Evolutionary conservation across 2,329 filamentous ascomycete species (phyloP), one percentile per base, ranked within the genome.

Genomic region (Nemania serpens): DNA sequence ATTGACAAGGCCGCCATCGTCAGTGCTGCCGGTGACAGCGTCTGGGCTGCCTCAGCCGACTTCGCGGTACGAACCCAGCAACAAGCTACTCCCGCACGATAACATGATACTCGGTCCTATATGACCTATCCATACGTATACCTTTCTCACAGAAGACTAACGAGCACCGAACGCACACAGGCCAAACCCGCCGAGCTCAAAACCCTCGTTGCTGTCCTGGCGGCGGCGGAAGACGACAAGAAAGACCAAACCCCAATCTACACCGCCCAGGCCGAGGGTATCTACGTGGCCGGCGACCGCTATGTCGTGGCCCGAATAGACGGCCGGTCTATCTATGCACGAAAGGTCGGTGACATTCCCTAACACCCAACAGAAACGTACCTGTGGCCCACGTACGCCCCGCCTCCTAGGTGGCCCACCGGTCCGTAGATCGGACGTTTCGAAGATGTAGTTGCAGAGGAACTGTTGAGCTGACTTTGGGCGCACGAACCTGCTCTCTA

Each of bases 1-100:
- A 79, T 96, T 74, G 89, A 95, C 81, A 89, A 92, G 81, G 93
- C 85, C 71, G 90, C 91, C 74, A 93, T 97, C 76, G 87, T 95
- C 82, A 93, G 90, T 78, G 80, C 79, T 67, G 90, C 90, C 69
- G 91, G 92, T 71, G 90, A 91, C 78, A 92, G 88, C 75, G 83
- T 86, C 70, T 96, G 92, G 91, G 92, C 92, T 63, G 75, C 82
- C 43, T 88, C 87, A 29, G 20, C 84, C 55, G 85, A 82, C 69
- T 96, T 97, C 81, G 80, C 82, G 75, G 92, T 97, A 88, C 76
- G 62, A 54, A 60, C 9, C 46, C 47, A 18, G 25, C 41, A 36
- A 47, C 7, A 29, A 3, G 4, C 25, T 29, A n/a, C 25, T 29
- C 25, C 25, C 25, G n/a, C 25, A 7, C 25, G 25, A 29, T 18